Conservation (phyloP, 768 basidiomycete species). For the Tephrocybe sp. region DNA sequence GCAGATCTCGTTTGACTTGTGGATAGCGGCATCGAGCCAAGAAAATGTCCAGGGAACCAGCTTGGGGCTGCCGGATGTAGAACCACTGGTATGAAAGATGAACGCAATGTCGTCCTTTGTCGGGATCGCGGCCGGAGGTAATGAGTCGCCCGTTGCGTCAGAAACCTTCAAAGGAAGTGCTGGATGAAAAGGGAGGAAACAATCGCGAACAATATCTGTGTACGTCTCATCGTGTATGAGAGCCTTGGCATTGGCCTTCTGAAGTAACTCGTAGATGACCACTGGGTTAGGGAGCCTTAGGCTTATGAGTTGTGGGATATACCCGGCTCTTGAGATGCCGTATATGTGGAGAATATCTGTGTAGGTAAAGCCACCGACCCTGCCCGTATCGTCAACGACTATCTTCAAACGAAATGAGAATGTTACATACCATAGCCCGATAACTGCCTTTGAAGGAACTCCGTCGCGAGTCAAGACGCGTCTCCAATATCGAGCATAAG, state of each 20-base stretch:
- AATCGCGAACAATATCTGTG: slow-evolving; percentile 28
- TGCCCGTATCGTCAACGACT: slow-evolving; percentile 28
- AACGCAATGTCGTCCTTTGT: slow-evolving; percentile 35
- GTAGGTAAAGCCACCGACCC: slow-evolving; percentile 64
- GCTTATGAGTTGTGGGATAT: slow-evolving; percentile 64
- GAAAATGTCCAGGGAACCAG: slow-evolving; percentile 55
- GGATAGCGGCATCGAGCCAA: slow-evolving; percentile 49
- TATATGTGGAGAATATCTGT: slow-evolving; percentile 62
- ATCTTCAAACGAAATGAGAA: not conserved
- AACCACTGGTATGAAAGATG: slow-evolving; percentile 68
- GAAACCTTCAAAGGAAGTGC: slow-evolving; percentile 28
- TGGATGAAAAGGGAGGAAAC: slow-evolving; percentile 41
- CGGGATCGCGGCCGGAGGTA: slow-evolving; percentile 37
- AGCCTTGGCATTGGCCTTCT: slow-evolving; percentile 50
- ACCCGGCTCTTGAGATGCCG: slow-evolving; percentile 62
- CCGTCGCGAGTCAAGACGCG: slow-evolving; percentile 36
- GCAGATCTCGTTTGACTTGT: slow-evolving; percentile 45
- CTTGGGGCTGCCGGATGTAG: slow-evolving; percentile 65
- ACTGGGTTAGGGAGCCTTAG: slow-evolving; percentile 56
- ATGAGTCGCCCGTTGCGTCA: slow-evolving; percentile 24
- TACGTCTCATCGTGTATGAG: slow-evolving; percentile 55
- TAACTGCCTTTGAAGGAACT: slow-evolving; percentile 46
- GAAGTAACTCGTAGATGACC: slow-evolving; percentile 60
- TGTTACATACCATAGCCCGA: slow-evolving; percentile 58
- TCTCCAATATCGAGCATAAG: slow-evolving; percentile 56